These are phyloP conservation scores for Alternaria gaisen DNA, from an alignment of 2,329 filamentous ascomycete species.

Conservation along the genomic window DNA sequence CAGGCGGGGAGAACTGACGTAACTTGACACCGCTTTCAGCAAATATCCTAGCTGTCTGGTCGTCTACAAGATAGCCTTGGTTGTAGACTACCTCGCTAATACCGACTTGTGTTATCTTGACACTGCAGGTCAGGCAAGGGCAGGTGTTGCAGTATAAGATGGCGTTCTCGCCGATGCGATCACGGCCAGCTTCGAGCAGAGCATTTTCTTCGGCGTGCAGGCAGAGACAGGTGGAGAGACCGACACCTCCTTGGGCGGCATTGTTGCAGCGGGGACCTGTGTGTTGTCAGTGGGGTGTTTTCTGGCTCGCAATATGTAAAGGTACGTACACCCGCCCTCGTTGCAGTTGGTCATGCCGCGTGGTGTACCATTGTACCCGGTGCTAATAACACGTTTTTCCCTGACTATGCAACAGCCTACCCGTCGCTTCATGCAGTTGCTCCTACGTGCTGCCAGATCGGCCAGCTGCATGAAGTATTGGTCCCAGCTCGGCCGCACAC, in stretches of 20 bases:
- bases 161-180: constrained; percentile 82
- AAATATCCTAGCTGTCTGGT: constrained; percentile 79
- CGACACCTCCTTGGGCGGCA: constrained; percentile 73
- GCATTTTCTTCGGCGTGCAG: constrained; percentile 99
- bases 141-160: constrained; percentile 96
- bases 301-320: background rate
- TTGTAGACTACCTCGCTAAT: constrained; percentile 96
- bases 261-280: constrained; percentile 78
- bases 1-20: constrained; percentile 80
- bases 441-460: constrained; percentile 85
- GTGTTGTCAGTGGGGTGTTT: background rate
- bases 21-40: constrained; percentile 82
- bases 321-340: constrained; percentile 83
- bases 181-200: constrained; percentile 89
- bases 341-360: constrained; percentile 88
- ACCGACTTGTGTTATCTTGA: constrained; percentile 97
- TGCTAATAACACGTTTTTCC: constrained; percentile 87
- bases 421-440: constrained; percentile 97
- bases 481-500: constrained; percentile 91
- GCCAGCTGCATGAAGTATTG: constrained; percentile 99
- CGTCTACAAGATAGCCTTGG: constrained; percentile 94
- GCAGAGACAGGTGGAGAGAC: constrained; percentile 87
- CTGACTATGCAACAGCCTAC: constrained; percentile 93
- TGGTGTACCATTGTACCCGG: constrained; percentile 98
- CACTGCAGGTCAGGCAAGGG: constrained; percentile 95